These are phyloP conservation scores for Podaxis mareebaensis DNA, from an alignment of 768 basidiomycete genomes.

Conservation along the genomic window DNA sequence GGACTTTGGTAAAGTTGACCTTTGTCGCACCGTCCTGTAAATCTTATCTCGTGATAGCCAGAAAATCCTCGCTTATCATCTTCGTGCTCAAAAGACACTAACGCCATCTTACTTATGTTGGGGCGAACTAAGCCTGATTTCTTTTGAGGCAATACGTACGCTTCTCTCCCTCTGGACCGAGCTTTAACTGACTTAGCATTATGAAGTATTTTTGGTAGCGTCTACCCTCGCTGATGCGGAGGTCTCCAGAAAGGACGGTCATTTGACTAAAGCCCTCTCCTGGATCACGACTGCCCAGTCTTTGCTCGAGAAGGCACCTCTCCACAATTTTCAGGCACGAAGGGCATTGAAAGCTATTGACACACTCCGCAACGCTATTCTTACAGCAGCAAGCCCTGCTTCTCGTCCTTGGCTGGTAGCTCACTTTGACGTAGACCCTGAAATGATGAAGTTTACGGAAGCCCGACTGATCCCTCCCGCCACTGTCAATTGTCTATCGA, in stretches of 20 bases:
- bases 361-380: background rate
- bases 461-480: background rate
- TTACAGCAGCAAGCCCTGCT: background rate
- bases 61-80: background rate
- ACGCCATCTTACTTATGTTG: background rate
- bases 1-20: background rate
- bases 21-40: background rate
- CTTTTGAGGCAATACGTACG: slow-evolving; percentile 5
- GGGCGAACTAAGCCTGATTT: slow-evolving; percentile 2
- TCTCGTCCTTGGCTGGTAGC: background rate
- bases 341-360: background rate
- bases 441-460: background rate
- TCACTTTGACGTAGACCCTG: background rate
- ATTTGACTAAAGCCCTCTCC: background rate
- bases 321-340: slow-evolving; percentile 2
- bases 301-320: background rate
- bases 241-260: background rate
- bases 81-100: background rate
- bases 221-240: background rate
- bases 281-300: background rate
- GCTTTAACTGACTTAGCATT: background rate
- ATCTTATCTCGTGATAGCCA: background rate
- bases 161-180: background rate
- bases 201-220: background rate
- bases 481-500: background rate